Evolutionary conservation across 2,329 filamentous ascomycete genomes (phyloP).

Genomic region (Aspergillus ochraceoroseus): DNA sequence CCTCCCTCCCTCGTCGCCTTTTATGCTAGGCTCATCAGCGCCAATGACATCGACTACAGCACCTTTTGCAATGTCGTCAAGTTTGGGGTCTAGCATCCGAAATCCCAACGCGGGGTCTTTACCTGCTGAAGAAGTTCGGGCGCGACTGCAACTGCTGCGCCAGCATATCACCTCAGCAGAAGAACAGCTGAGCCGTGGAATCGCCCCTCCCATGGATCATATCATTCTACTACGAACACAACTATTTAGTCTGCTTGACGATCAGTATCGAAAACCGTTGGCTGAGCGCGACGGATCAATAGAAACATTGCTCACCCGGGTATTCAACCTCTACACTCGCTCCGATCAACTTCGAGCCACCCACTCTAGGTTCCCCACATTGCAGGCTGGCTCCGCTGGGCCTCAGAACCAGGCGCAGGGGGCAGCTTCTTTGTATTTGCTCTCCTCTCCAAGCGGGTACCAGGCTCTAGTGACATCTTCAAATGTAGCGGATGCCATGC

Average conservation of each 20-base stretch:
- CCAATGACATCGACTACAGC: slow-evolving; percentile 3
- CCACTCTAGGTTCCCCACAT: slow-evolving; percentile 15
- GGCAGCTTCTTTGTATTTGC: slow-evolving; percentile 36
- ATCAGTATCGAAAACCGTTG: slow-evolving; percentile 27
- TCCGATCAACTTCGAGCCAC: slow-evolving; percentile 31
- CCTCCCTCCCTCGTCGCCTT: slow-evolving; percentile 3
- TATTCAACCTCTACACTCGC: slow-evolving; percentile 30
- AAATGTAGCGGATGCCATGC: slow-evolving; percentile 25
- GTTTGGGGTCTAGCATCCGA: neutral
- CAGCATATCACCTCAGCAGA: slow-evolving; percentile 28
- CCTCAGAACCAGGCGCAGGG: neutral
- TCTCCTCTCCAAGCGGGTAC: slow-evolving; percentile 45
- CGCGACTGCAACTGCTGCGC: slow-evolving; percentile 20
- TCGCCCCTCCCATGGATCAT: slow-evolving; percentile 29
- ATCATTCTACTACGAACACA: slow-evolving; percentile 30
- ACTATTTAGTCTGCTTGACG: slow-evolving; percentile 32
- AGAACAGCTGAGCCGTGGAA: slow-evolving; percentile 26
- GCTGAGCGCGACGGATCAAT: slow-evolving; percentile 24
- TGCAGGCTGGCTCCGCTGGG: slow-evolving; percentile 6
- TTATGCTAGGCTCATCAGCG: slow-evolving; percentile 5
- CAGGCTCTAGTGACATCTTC: slow-evolving; percentile 45
- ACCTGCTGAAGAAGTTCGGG: slow-evolving; percentile 13
- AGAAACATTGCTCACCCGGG: slow-evolving; percentile 29
- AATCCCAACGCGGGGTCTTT: neutral
- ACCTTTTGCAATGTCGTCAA: slow-evolving; percentile 4